Evolutionary conservation across 2,329 filamentous ascomycete species (phyloP), one percentile per base, ranked within the genome.

Genomic region (Thielaviopsis ethacetica): DNA sequence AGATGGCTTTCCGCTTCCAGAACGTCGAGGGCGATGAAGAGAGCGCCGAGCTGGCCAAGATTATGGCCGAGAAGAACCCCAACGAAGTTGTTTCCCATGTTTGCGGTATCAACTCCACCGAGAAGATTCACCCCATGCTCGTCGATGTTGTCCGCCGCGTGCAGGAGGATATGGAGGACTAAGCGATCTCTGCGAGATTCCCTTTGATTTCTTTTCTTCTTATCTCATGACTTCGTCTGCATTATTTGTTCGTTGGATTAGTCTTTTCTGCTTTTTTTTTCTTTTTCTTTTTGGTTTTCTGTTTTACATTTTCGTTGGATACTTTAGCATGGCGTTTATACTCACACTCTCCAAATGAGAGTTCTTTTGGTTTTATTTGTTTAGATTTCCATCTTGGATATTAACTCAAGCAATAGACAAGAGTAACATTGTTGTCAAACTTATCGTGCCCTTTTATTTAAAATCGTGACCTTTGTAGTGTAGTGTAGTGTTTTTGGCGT

Each of bases 1-100:
- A 97, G 77, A 89, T 91, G 83, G 85, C 88, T 6, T 85, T 98
- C 71, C 88, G 86, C 63, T 98, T 97, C 84, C 91, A 96, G 75
- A 88, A 95, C 66, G 86, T 96, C 59, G 82, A 91, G 65, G 90
- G 84, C 13, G 93, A 98, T 63, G 88, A 94, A 0, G 93, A 97
- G 80, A 94, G 87, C 63, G 77, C 75, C 64, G 84, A 95, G 72
- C 79, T 98, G 12, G 88, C 88, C 67, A 83, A 87, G 75, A 89
- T 94, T 68, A 85, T 98, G 75, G 82, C 86, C 62, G 78, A 84
- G 63, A 80, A 85, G 67, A 76, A 77, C 2, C 76, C 91, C 15
- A 83, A 87, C 65, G 84, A 86, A 1, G 86, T 91, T 9, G 88
- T 91, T 53, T 75, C 77, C 69, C 81, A 91, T 71, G 80, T 98